These are phyloP conservation scores for Eimeria mitis DNA, from an alignment of 169 alveolate species.

Conservation along the genomic window DNA sequence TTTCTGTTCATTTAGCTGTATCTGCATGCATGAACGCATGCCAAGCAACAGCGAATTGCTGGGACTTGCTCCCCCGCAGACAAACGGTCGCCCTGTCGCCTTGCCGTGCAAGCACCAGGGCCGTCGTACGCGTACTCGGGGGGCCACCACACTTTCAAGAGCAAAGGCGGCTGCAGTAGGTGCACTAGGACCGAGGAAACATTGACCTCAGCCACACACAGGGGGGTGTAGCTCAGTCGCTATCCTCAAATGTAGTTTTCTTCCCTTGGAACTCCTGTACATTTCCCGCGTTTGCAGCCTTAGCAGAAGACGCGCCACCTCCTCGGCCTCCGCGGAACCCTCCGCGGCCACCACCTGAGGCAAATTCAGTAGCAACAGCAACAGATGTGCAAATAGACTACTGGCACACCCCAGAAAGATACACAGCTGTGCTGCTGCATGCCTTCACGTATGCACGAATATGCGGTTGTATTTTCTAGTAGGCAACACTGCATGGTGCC, in stretches of 20 bases:
- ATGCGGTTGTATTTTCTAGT: neutral
- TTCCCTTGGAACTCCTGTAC: slow-evolving; percentile 83
- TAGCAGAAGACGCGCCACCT: slow-evolving; percentile 81
- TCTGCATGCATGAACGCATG: neutral
- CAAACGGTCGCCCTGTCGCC: neutral
- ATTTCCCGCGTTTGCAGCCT: slow-evolving; percentile 82
- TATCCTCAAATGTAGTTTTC: slow-evolving; percentile 81
- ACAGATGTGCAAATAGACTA: neutral
- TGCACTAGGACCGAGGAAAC: neutral
- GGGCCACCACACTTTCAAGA: neutral
- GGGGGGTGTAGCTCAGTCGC: slow-evolving; percentile 28
- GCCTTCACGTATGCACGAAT: neutral
- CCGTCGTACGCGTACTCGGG: neutral
- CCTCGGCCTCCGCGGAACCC: slow-evolving; percentile 85
- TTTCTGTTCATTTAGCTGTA: neutral
- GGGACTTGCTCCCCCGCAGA: neutral
- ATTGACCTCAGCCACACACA: neutral
- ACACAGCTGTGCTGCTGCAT: neutral
- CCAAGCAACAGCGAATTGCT: neutral
- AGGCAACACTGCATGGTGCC: neutral
- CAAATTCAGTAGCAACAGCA: neutral
- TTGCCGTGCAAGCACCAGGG: neutral
- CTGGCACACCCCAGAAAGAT: neutral
- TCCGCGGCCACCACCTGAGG: slow-evolving; percentile 78
- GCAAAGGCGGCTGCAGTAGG: neutral